Percentiles rank a stretch among this genome's conserved stretches.
phyloP scores from a whole-genome alignment of 2,329 filamentous ascomycete species.

The Cladosporium sp. region DNA sequence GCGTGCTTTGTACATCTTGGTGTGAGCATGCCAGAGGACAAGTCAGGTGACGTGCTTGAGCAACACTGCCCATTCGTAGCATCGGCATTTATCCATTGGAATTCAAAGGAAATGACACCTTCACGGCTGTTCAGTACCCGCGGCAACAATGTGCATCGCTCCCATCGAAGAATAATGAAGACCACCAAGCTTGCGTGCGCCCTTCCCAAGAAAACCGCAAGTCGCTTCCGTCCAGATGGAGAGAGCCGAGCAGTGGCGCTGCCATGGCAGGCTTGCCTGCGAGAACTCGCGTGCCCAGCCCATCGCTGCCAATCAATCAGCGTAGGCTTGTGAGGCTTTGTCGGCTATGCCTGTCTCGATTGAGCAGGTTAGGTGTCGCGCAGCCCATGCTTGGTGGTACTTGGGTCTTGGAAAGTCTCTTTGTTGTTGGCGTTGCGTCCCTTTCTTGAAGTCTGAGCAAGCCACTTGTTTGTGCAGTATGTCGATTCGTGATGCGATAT shows the following conservation, averaged over 20 bases:
- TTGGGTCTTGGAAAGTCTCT: background rate
- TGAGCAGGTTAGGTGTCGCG: background rate
- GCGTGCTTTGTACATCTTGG: background rate
- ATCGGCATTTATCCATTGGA: background rate
- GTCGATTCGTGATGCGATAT: background rate
- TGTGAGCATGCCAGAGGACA: background rate
- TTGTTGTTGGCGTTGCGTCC: background rate
- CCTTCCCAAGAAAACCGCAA: background rate
- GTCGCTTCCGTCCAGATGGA: conserved; percentile 4
- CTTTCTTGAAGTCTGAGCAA: background rate
- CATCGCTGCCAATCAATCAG: background rate
- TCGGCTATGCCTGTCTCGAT: background rate
- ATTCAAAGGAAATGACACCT: background rate
- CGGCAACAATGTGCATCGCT: background rate
- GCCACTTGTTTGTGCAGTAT: background rate
- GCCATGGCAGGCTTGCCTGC: conserved; percentile 13
- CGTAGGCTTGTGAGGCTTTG: conserved; percentile 12
- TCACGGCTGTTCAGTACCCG: background rate
- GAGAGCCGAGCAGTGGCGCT: conserved; percentile 15
- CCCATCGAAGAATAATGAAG: background rate
- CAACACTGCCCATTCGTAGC: background rate
- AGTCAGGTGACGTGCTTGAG: background rate
- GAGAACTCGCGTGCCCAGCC: background rate
- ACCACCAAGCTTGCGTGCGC: background rate
- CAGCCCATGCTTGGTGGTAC: background rate